Evolutionary conservation across 208 protist species (phyloP), one percentile per base, ranked within the genome.

Genomic region (Acanthamoeba healyi): DNA sequence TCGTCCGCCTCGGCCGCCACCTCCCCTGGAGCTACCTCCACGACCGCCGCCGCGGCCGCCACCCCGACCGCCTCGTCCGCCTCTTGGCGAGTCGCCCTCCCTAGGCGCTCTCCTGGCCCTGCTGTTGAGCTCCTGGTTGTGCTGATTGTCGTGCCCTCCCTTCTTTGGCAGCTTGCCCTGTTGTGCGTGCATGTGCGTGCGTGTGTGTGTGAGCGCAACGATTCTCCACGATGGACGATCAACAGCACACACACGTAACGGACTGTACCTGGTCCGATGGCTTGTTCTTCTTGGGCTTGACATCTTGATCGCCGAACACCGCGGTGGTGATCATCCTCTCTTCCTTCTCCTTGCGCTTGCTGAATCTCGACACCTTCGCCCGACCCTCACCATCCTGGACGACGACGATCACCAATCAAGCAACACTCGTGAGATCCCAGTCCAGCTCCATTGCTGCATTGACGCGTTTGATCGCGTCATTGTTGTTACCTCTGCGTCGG

Each of bases 261-360:
- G 9, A 61, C 7, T n/a, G 14, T 29, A 61, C 54, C 54, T 61
- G 54, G 19, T 61, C 65, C 65, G 65, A 40, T 74, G n/a, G 70
- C 38, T 79, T 79, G n/a, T 79, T 79, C 70, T 79, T 79, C 70
- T 79, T 79, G 61, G 61, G 61, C 36, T 79, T 79, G 12, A 2
- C 38, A 24, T 79, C 40, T 9, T 32, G 70, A 22, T 46, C 26
- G 3, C 70, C 70, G 46, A 79, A 79, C 38, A 79, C 70, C 9
- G 70, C 70, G 2, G 32, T 38, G 2, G 70, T 44, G 36, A 79
- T 79, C 70, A 79, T 79, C 40, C 46, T 46, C 70, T 79, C 70
- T 38, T 79, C 70, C 34, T 79, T 79, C 26, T 79, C 6, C 70
- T 46, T 79, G 32, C 70, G 70, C 70, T 79, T 79, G 32, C 36